These are phyloP conservation scores for Meira miltonrushii DNA, from an alignment of 1,284 basidiomycete genomes.

Conservation along the genomic window DNA sequence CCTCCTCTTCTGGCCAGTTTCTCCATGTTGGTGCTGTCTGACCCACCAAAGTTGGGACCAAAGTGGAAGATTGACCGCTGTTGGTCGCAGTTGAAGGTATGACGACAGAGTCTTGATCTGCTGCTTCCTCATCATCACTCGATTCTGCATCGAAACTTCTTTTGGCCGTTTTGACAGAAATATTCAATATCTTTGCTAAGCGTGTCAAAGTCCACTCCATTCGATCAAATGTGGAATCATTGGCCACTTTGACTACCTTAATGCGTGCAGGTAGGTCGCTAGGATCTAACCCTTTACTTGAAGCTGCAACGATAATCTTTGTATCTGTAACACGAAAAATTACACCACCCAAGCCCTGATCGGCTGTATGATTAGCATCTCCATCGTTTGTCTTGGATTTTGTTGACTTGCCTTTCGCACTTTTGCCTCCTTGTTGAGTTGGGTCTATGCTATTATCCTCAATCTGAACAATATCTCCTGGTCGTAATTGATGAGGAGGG, in stretches of 20 bases:
- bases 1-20: no score
- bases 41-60: not conserved
- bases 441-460: conserved; percentile 61
- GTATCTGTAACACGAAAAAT: conserved; percentile 10
- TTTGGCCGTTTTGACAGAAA: conserved; percentile 13
- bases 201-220: conserved; percentile 29
- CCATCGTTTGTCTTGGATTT: no score
- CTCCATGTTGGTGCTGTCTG: conserved; percentile 1
- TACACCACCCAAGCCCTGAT: conserved; percentile 1
- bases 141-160: conserved; percentile 12
- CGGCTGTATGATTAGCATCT: not conserved
- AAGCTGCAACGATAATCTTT: conserved; percentile 8
- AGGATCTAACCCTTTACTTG: conserved; percentile 59
- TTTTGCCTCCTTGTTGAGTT: conserved; percentile 56
- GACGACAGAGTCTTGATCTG: not conserved
- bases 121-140: conserved; percentile 20
- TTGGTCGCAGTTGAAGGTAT: not conserved
- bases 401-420: not conserved
- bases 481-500: conserved; percentile 79
- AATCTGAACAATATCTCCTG: conserved; percentile 76
- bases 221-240: conserved; percentile 86
- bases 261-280: conserved; percentile 76
- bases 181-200: conserved; percentile 23
- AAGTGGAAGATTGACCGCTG: not conserved
- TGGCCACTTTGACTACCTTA: conserved; percentile 81